Evolutionary conservation across 805 yeast genomes (phyloP), one percentile per base, ranked within the genome.

Genomic region (Cyberlindnera xylosilytica): DNA sequence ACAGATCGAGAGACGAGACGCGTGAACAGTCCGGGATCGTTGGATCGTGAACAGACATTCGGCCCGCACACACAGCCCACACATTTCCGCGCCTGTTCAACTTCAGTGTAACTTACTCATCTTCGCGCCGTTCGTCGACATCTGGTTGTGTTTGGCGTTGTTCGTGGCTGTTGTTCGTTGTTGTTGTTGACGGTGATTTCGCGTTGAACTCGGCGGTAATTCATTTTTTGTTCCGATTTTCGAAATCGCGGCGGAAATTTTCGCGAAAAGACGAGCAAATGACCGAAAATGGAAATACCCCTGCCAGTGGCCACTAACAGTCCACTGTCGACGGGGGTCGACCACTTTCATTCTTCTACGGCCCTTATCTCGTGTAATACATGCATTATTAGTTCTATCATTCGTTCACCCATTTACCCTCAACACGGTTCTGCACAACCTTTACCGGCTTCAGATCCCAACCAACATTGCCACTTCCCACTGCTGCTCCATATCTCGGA

Each of bases 371-470:
- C n/a, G n/a, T n/a, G n/a, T n/a, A n/a, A n/a, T n/a, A n/a, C n/a
- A n/a, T n/a, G n/a, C n/a, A n/a, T n/a, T n/a, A 9, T 26, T 26
- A 12, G 29, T 29, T 28, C 13, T 11, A 4, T 46, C 57, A 63
- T 27, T 57, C 64, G 36, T 66, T 70, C 19, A 56, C 44, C 97
- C 97, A 91, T 22, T 68, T 69, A 0, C 95, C 93, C 27, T 73
- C 64, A 6, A 69, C 61, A 57, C 83, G 86, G 46, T 69, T 72
- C 60, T 91, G 97, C 1, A 69, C 68, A 2, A 89, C 93, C 59
- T 87, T 83, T 20, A 83, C 69, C 3, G 81, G 85, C 7, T 93
- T 95, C 39, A 91, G 64, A 54, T 91, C 97, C 95, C 97, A 91
- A 8, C 96, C 96, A 20, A 83, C 71, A 18, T 87, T 86, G 17